phyloP scores from a whole-genome alignment of 768 basidiomycete species.

The Lenzites betulinus region DNA sequence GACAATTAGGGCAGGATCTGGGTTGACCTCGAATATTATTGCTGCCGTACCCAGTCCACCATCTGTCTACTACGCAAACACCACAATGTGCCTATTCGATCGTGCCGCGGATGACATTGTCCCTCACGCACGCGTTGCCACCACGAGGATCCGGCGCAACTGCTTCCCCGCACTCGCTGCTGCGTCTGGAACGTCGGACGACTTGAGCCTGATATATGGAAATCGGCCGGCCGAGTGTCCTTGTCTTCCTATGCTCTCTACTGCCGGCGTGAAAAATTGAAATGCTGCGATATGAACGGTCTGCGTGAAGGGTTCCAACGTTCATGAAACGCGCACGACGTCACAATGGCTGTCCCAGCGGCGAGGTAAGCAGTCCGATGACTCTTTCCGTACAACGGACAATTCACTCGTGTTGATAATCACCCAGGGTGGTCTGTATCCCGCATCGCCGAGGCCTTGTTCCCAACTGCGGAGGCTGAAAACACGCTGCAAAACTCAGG shows the following conservation, averaged over 20 bases:
- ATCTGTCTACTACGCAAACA: too few relatives aligned
- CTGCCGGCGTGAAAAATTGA: not conserved
- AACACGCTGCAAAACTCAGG: not conserved
- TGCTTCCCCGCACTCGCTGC: not conserved
- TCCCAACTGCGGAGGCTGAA: slow-evolving; percentile 7
- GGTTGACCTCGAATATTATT: too few relatives aligned
- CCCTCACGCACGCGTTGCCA: not conserved
- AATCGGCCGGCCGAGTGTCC: not conserved
- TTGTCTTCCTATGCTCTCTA: not conserved
- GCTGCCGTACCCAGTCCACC: too few relatives aligned
- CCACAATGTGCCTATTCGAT: too few relatives aligned
- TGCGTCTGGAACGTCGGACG: not conserved
- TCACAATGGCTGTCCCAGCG: not conserved
- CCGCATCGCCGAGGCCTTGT: slow-evolving; percentile 4
- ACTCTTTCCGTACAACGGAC: not conserved
- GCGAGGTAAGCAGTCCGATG: slow-evolving; percentile 10
- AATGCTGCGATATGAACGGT: too few relatives aligned
- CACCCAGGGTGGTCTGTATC: not conserved
- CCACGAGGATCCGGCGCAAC: not conserved
- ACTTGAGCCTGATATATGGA: not conserved
- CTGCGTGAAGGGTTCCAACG: not conserved
- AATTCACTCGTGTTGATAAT: slow-evolving; percentile 11
- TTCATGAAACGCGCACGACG: not conserved
- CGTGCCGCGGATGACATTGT: not conserved
- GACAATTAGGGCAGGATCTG: too few relatives aligned